Conservation (phyloP, 768 basidiomycete genomes). For the Suillus luteus region DNA sequence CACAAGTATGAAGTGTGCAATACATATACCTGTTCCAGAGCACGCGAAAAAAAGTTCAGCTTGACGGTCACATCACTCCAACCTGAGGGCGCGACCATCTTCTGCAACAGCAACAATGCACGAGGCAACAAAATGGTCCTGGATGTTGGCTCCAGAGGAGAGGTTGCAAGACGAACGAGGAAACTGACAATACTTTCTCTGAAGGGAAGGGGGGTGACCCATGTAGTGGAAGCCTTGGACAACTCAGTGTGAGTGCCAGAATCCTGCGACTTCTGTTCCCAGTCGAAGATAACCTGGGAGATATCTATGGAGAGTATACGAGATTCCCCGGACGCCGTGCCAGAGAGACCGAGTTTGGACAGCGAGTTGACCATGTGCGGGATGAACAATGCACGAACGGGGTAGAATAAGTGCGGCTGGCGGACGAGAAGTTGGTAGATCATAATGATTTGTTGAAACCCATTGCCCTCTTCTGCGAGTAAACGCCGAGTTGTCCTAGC, state of each 20-base stretch:
- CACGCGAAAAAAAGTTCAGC: conserved; percentile 83
- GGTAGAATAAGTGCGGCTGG: conserved; percentile 89
- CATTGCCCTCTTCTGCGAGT: conserved; percentile 84
- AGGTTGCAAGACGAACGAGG: conserved; percentile 86
- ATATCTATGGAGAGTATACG: conserved; percentile 89
- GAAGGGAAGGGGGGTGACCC: conserved; percentile 72
- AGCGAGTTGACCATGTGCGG: conserved; percentile 92
- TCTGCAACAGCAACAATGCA: conserved; percentile 66
- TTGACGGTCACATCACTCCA: conserved; percentile 94
- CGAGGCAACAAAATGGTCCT: conserved; percentile 54
- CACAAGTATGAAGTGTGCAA: neutral
- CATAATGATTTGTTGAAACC: conserved; percentile 65
- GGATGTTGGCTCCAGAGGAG: conserved; percentile 49
- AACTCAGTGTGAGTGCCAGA: conserved; percentile 28
- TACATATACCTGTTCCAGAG: conserved; percentile 72
- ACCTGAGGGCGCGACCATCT: conserved; percentile 79
- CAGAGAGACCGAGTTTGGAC: conserved; percentile 81
- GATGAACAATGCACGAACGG: conserved; percentile 89
- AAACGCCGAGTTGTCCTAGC: conserved; percentile 83
- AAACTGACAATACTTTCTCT: conserved; percentile 94
- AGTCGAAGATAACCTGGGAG: conserved; percentile 87
- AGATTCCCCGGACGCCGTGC: conserved; percentile 72
- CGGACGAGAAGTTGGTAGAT: conserved; percentile 94
- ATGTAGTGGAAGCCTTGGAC: conserved; percentile 37
- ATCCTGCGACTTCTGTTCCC: conserved; percentile 73